A percentile compares a stretch with the other conserved stretches of the same genome.
Conservation (phyloP, 805 yeast genomes). For the Teunomyces barrocoloradensis region DNA sequence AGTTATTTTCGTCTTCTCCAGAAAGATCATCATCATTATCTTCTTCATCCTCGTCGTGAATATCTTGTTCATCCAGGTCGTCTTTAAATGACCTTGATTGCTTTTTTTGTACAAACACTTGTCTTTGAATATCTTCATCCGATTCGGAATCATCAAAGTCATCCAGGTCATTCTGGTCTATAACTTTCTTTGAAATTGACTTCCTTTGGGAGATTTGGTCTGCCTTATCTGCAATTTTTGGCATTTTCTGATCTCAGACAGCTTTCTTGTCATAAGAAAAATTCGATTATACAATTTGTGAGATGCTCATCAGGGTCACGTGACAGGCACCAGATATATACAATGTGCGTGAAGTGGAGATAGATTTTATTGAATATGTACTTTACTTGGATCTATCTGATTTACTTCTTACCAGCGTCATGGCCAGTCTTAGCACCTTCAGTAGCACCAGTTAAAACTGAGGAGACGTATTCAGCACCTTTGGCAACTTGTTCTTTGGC, state of each 20-base stretch:
- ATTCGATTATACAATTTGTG: no score
- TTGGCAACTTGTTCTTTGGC: conserved; percentile 56
- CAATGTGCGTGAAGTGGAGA: no score
- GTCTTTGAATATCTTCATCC: conserved; percentile 3
- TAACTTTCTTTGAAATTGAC: not conserved
- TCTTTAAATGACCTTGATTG: not conserved
- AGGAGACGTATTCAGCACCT: conserved; percentile 56
- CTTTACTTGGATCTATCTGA: not conserved
- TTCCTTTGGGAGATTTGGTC: not conserved
- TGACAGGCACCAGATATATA: no score
- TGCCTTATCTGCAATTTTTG: no score
- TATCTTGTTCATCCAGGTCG: conserved; percentile 10
- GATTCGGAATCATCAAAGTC: conserved; percentile 9
- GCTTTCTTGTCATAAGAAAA: no score
- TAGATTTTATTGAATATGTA: not conserved
- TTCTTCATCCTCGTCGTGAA: conserved; percentile 9
- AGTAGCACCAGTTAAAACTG: conserved; percentile 55
- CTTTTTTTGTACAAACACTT: conserved; percentile 2
- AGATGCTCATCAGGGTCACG: no score
- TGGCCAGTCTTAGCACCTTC: conserved; percentile 46
- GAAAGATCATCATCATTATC: conserved; percentile 12
- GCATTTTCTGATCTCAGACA: no score
- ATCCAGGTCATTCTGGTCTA: conserved; percentile 1
- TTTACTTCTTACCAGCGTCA: conserved; percentile 22
- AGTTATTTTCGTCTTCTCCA: conserved; percentile 15